Percentiles rank a stretch among this genome's conserved stretches.
Conservation (phyloP, 2,329 filamentous ascomycete species). For the Trichoderma endophyticum region DNA sequence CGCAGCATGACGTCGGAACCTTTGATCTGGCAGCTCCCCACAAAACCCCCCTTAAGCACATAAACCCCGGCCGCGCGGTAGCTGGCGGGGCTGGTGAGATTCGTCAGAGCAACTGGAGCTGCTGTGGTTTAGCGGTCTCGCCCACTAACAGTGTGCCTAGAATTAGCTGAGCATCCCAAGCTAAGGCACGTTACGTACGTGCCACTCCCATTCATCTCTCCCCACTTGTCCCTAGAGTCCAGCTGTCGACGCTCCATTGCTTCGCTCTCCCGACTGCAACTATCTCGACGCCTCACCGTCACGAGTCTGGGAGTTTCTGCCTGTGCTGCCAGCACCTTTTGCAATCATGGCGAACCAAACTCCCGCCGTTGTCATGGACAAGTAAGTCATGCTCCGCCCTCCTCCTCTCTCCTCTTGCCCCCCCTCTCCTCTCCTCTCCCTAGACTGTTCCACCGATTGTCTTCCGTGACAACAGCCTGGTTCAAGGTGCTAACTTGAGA, state of each 20-base stretch:
- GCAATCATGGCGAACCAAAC: constrained; percentile 88
- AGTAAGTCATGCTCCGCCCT: constrained; percentile 59
- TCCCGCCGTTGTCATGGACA: constrained; percentile 99
- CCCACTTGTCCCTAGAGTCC: constrained; percentile 17
- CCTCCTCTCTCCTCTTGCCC: constrained; percentile 27
- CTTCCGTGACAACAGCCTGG: background rate
- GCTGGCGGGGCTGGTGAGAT: constrained; percentile 16
- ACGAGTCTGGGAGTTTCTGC: constrained; percentile 16
- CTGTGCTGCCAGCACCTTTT: constrained; percentile 26
- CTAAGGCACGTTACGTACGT: constrained; percentile 8
- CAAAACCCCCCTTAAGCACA: constrained; percentile 4
- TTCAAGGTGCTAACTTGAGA: constrained; percentile 30
- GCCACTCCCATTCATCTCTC: constrained; percentile 12
- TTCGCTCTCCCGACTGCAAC: constrained; percentile 15
- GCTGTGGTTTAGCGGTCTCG: constrained; percentile 3
- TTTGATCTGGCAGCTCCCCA: constrained; percentile 7
- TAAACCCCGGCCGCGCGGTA: background rate
- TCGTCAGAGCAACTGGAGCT: constrained; percentile 14
- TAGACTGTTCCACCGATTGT: constrained; percentile 20
- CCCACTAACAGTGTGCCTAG: background rate
- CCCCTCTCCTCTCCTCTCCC: constrained; percentile 22
- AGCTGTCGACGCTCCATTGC: constrained; percentile 20
- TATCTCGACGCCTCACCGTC: constrained; percentile 16
- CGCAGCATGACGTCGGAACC: constrained; percentile 10
- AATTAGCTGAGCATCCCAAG: background rate